Percentiles rank a stretch among this genome's conserved stretches.
Evolutionary conservation across 345 rosid species (phyloP).

Genomic region (Murraya paniculata): DNA sequence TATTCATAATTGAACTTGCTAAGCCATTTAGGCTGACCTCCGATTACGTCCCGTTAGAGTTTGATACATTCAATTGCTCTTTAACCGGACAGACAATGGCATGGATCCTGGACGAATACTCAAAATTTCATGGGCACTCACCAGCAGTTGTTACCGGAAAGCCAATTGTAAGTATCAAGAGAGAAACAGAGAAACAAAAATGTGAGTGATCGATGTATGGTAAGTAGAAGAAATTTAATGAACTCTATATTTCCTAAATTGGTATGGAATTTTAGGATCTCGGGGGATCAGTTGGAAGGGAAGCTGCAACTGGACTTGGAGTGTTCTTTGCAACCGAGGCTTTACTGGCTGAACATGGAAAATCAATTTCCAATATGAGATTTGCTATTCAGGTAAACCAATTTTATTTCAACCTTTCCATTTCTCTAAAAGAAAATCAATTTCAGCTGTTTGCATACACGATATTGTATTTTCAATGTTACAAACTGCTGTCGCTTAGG

Average conservation of each 20-base stretch:
- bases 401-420: neutral
- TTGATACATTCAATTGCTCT: neutral
- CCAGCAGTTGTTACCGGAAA: slow-evolving; percentile 69
- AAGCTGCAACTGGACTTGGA: slow-evolving; percentile 50
- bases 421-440: neutral
- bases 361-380: slow-evolving; percentile 27
- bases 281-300: slow-evolving; percentile 57
- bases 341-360: slow-evolving; percentile 39
- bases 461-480: neutral
- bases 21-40: neutral
- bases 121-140: slow-evolving; percentile 63
- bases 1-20: neutral
- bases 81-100: slow-evolving; percentile 51
- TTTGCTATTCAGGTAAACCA: slow-evolving; percentile 37
- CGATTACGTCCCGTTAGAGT: no score
- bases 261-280: slow-evolving; percentile 35
- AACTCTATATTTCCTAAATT: neutral
- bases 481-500: slow-evolving; percentile 33
- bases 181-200: neutral
- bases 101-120: slow-evolving; percentile 66
- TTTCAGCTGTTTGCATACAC: neutral
- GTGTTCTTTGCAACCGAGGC: slow-evolving; percentile 43
- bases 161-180: slow-evolving; percentile 37
- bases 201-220: neutral
- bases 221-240: neutral